These are phyloP conservation scores for Metschnikowia dekortorum DNA, from an alignment of 805 yeast species.

Conservation along the genomic window DNA sequence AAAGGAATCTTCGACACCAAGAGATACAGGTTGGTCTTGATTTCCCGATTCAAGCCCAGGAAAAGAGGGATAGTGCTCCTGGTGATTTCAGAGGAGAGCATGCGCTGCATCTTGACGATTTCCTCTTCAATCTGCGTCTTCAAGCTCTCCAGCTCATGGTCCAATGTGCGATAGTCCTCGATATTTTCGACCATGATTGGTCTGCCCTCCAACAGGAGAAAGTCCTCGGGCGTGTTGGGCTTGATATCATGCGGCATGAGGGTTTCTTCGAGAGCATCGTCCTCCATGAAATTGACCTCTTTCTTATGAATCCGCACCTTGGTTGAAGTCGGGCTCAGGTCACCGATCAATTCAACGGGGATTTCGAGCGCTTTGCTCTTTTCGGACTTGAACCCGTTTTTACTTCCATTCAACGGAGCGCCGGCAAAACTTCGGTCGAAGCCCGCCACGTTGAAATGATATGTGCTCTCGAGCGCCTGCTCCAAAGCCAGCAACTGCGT, in stretches of 20 bases:
- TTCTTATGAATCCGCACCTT: conserved; percentile 30
- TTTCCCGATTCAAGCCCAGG: conserved; percentile 12
- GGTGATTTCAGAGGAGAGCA: conserved; percentile 19
- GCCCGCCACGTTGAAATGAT: conserved; percentile 39
- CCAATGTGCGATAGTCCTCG: conserved; percentile 24
- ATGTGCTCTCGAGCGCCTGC: conserved; percentile 25
- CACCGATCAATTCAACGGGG: conserved; percentile 39
- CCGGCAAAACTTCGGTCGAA: conserved; percentile 38
- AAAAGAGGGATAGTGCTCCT: conserved; percentile 22
- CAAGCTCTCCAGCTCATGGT: conserved; percentile 16
- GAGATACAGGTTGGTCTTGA: conserved; percentile 29
- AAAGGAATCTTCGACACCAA: conserved; percentile 13
- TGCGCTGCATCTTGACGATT: conserved; percentile 24
- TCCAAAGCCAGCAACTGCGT: conserved; percentile 27
- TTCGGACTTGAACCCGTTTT: conserved; percentile 18
- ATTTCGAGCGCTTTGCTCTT: conserved; percentile 11
- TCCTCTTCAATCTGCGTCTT: conserved; percentile 24
- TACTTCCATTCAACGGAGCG: conserved; percentile 29
- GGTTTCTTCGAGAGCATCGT: conserved; percentile 16
- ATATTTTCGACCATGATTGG: conserved; percentile 26
- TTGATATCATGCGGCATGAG: conserved; percentile 15
- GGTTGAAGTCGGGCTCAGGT: conserved; percentile 27
- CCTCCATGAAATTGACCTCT: conserved; percentile 33
- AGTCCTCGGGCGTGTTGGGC: conserved; percentile 12
- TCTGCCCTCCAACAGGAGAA: conserved; percentile 14